Conservation (phyloP, 1,139 yeast genomes). For the Suhomyces taliae region DNA sequence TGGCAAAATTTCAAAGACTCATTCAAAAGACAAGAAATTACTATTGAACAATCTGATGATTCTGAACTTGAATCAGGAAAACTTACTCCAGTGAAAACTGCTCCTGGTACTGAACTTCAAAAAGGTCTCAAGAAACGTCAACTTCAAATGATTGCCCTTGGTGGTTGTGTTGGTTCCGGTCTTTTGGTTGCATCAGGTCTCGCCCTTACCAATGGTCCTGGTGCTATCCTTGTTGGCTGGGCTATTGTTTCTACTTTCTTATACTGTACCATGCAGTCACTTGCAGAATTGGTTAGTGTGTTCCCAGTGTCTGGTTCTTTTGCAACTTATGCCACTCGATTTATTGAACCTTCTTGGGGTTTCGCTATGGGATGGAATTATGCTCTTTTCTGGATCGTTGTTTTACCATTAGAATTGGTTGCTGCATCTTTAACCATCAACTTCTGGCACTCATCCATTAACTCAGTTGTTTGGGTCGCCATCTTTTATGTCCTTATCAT, state of each 20-base stretch:
- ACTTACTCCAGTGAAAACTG: neutral
- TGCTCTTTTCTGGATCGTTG: constrained; percentile 67
- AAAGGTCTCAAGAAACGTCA: constrained; percentile 36
- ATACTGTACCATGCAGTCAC: constrained; percentile 65
- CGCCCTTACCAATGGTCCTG: constrained; percentile 41
- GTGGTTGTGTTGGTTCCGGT: constrained; percentile 43
- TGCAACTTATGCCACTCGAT: constrained; percentile 63
- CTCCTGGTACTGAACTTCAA: constrained; percentile 17
- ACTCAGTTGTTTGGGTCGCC: constrained; percentile 67
- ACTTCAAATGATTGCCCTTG: constrained; percentile 38
- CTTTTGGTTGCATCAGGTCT: constrained; percentile 38
- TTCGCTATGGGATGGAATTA: constrained; percentile 76
- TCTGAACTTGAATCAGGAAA: constrained; percentile 3
- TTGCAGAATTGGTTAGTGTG: constrained; percentile 67
- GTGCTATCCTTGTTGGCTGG: constrained; percentile 41
- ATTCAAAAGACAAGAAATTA: constrained; percentile 24
- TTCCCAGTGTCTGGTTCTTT: constrained; percentile 76
- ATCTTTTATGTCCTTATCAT: constrained; percentile 61
- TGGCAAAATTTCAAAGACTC: constrained; percentile 36
- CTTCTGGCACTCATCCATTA: constrained; percentile 59
- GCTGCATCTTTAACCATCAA: constrained; percentile 69
- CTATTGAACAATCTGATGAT: neutral
- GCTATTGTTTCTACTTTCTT: constrained; percentile 46
- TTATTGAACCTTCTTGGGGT: constrained; percentile 70
- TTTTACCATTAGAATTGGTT: constrained; percentile 68